Evolutionary conservation across 2,329 filamentous ascomycete species (phyloP).

Genomic region (Nakataea oryzae): DNA sequence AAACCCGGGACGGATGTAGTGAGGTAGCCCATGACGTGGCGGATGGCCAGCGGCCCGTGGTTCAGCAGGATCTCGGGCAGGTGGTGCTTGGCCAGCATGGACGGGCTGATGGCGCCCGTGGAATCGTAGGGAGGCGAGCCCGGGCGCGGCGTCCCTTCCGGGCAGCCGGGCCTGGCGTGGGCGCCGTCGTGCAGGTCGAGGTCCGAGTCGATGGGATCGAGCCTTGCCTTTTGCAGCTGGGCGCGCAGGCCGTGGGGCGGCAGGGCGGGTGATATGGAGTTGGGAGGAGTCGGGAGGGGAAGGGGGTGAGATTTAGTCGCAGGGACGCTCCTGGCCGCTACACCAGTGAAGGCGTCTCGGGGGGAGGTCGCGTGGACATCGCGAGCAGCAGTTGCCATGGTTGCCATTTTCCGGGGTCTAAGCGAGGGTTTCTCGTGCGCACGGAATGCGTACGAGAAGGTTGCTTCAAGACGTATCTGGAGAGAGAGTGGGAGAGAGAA

Average conservation of each 20-base stretch:
- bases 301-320: conserved; percentile 54
- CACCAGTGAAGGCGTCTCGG: conserved; percentile 65
- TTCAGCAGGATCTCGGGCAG: conserved; percentile 82
- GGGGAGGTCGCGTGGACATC: conserved; percentile 52
- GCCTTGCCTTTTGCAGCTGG: conserved; percentile 48
- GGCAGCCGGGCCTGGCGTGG: conserved; percentile 25
- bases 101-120: conserved; percentile 71
- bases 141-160: conserved; percentile 10
- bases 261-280: conserved; percentile 85
- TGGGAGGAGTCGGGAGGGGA: conserved; percentile 83
- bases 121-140: conserved; percentile 40
- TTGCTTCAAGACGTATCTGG: conserved; percentile 36
- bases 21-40: conserved; percentile 89
- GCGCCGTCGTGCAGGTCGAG: conserved; percentile 68
- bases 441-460: neutral
- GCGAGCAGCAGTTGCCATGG: conserved; percentile 56
- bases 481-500: conserved; percentile 1
- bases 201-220: conserved; percentile 70
- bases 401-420: conserved; percentile 39
- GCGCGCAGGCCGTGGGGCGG: conserved; percentile 71
- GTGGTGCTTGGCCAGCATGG: conserved; percentile 79
- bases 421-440: conserved; percentile 16
- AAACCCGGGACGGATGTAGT: conserved; percentile 91
- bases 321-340: conserved; percentile 56
- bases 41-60: conserved; percentile 86